Evolutionary conservation across 345 rosid genomes (phyloP).

Genomic region (Eucalyptus microcorys): DNA sequence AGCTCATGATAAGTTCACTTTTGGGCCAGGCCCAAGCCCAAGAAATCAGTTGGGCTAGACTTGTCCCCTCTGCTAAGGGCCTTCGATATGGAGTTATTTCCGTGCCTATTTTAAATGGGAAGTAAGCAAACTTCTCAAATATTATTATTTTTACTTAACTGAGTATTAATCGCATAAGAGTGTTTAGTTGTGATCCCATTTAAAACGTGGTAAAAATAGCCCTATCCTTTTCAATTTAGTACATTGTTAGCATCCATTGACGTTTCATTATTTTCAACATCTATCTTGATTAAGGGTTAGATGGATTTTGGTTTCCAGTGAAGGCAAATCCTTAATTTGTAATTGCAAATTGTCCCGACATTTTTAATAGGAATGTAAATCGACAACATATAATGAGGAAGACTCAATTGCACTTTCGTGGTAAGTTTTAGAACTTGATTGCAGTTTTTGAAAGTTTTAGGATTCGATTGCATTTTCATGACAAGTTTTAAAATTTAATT

Average conservation of each 20-base stretch:
- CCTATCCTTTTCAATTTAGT: neutral
- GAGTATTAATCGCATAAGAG: neutral
- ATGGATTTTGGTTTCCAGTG: neutral
- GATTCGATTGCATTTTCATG: too few relatives aligned
- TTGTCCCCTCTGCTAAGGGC: neutral
- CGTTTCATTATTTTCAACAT: neutral
- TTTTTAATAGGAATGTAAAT: neutral
- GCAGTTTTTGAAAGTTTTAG: too few relatives aligned
- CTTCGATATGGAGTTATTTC: neutral
- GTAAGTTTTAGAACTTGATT: too few relatives aligned
- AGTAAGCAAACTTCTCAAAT: neutral
- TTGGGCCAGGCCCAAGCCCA: neutral
- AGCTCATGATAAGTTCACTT: neutral
- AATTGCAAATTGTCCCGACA: neutral
- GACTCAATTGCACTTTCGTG: too few relatives aligned
- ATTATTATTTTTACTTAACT: neutral
- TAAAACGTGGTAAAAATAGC: too few relatives aligned
- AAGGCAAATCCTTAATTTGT: neutral
- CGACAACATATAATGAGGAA: too few relatives aligned
- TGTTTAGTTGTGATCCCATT: too few relatives aligned
- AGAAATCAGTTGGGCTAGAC: neutral
- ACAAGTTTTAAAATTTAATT: too few relatives aligned
- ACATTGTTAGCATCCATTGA: neutral
- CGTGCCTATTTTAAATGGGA: neutral
- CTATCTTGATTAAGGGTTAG: neutral